These are phyloP conservation scores for Oryza longistaminata DNA, from an alignment of 176 grass and related monocot species.

Conservation along the genomic window DNA sequence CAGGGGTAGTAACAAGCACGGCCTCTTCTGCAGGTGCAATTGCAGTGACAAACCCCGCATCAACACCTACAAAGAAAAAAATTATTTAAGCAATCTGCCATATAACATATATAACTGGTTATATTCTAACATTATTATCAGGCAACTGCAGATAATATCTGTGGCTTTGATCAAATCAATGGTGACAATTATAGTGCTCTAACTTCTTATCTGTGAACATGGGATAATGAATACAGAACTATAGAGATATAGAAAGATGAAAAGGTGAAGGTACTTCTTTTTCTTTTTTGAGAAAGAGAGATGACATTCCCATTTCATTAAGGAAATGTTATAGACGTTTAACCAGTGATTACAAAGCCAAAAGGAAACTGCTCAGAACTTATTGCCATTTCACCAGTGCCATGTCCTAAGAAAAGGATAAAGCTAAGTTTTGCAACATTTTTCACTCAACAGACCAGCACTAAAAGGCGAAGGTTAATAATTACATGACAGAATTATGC, in stretches of 20 bases:
- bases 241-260: background rate
- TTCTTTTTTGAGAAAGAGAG: too few species aligned
- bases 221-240: background rate
- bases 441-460: too few species aligned
- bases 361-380: too few species aligned
- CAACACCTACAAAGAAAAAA: slow-evolving; percentile 44
- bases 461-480: background rate
- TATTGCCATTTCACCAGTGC: too few species aligned
- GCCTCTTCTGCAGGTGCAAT: slow-evolving; percentile 91
- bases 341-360: too few species aligned
- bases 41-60: slow-evolving; percentile 88
- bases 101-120: background rate
- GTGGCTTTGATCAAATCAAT: background rate
- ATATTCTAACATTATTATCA: background rate
- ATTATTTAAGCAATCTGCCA: background rate
- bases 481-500: background rate
- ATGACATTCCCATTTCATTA: too few species aligned
- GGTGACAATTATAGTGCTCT: background rate
- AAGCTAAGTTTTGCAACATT: too few species aligned
- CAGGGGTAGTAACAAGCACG: slow-evolving; percentile 75
- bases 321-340: too few species aligned
- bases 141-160: background rate
- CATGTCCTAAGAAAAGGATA: too few species aligned
- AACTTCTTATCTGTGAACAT: background rate
- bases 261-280: background rate